Base-by-base conservation (phyloP, 2,329 filamentous ascomycete species). In the Alternaria brassicae region DNA sequence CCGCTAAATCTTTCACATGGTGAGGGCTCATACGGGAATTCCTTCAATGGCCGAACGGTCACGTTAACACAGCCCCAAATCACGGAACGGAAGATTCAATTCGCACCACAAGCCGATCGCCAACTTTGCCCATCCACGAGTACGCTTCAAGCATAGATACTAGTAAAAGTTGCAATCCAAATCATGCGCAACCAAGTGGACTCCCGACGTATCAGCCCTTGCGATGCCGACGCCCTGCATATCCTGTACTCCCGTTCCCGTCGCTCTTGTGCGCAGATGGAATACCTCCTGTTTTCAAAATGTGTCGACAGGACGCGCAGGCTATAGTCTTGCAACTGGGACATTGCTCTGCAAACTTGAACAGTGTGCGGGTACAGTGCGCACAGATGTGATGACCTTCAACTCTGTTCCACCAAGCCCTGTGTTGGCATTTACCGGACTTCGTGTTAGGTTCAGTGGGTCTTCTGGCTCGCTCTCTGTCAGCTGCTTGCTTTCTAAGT, bases 281-380 rank as follows among this genome's bases (percentile, higher is more conserved):
- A 12, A 30, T 25, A 15, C 30, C 27, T 25, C 53, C 53, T 8
- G 23, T 2, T 32, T 34, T 39, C 30, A 55, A 30, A 4, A 13
- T 21, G 0, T 44, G 21, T 19, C 41, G 36, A n/a, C 53, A 56
- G 3, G 45, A 15, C 3, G 12, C 36, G 9, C 54, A 56, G 6
- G 45, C 37, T 4, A 30, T 44, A 23, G 30, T 52, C 17, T 8
- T n/a, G 45, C 54, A 56, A 15, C 37, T 19, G 8, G 37, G 47
- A 44, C 54, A 56, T 19, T 52, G 45, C n/a, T 21, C n/a, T n/a
- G 45, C 21, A 15, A 56, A 56, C 23, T 19, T 42, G 37, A 51
- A 44, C 4, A 51, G 37, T 9, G 5, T 10, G 25, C 45, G 36
- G 3, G 21, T 51, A 28, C 53, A 56, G 23, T 51, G 23, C 12